Base-by-base conservation (phyloP, 1,284 basidiomycete genomes). In the Violaceomyces palustris region DNA sequence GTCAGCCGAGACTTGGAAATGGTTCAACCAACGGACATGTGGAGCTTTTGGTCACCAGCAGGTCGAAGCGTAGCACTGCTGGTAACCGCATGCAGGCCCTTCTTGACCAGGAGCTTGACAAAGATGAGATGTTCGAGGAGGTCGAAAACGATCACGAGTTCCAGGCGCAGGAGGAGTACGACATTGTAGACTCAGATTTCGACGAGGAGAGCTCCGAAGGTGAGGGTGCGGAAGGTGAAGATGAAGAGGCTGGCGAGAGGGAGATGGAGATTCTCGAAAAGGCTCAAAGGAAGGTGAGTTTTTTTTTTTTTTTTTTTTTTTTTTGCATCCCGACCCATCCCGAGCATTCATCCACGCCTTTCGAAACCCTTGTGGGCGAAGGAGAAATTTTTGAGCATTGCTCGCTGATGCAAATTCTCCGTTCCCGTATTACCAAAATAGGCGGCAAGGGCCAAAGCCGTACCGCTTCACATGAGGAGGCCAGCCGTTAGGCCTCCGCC, bases 171-270 rank as follows among this genome's bases (percentile, higher is more conserved):
- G 61, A 61, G 10, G 58, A 62, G 35, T 49, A 61, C 14, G 68
- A 69, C 34, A 53, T 58, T 17, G 54, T 72, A 3, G 69, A 72
- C 34, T 62, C 57, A 10, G 69, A 72, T 42, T 72, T 72, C 39
- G 69, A 61, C 37, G 51, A 52, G 11, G 50, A 55, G 18, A 58
- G 54, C 32, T 51, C 53, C 9, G 56, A 66, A 27, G 53, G 38
- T 18, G 47, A 50, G 12, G 43, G 14, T 23, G 44, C n/a, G 14
- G 29, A 29, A 6, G 43, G 9, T 6, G 42, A 48, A 4, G 58
- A 61, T 22, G 60, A 64, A 14, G 39, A 45, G 8, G 61, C 45
- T 12, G 64, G 51, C 0, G 62, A 64, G 25, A 25, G 51, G 3
- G 50, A 52, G 36, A 42, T 67, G n/a, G 56, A 68, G 31, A 61